These are phyloP conservation scores for Psidium friedrichsthalianum DNA, from an alignment of 345 rosid species.

Conservation along the genomic window DNA sequence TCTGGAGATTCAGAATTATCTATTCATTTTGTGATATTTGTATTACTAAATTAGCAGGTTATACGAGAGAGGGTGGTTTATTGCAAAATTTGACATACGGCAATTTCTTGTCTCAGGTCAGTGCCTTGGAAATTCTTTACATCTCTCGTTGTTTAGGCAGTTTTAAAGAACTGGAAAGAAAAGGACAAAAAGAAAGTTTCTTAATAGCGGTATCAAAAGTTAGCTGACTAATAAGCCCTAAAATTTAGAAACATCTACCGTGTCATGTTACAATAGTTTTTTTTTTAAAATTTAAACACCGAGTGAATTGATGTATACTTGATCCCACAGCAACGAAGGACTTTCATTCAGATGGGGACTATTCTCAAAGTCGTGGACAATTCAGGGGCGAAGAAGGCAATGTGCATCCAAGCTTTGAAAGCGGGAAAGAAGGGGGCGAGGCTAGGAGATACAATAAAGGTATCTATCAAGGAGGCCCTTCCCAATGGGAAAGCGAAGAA, in stretches of 20 bases:
- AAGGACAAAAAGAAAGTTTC: neutral
- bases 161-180: neutral
- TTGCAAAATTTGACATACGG: neutral
- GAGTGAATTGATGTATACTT: neutral
- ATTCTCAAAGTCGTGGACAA: slow-evolving; percentile 84
- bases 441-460: slow-evolving; percentile 72
- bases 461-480: slow-evolving; percentile 84
- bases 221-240: neutral
- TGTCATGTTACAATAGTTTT: neutral
- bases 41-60: neutral
- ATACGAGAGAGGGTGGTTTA: neutral
- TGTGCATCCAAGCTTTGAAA: slow-evolving; percentile 75
- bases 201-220: neutral
- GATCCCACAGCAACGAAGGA: slow-evolving; percentile 41
- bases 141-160: neutral
- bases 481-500: slow-evolving; percentile 95
- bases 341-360: slow-evolving; percentile 86
- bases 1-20: neutral
- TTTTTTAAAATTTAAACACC: too few relatives aligned
- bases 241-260: neutral
- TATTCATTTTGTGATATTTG: neutral
- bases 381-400: slow-evolving; percentile 82
- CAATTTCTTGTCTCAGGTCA: slow-evolving; percentile 5
- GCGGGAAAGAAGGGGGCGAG: slow-evolving; percentile 66
- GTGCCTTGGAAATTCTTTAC: neutral